Conservation (phyloP, 2,329 filamentous ascomycete species). For the Aureobasidium namibiae region DNA sequence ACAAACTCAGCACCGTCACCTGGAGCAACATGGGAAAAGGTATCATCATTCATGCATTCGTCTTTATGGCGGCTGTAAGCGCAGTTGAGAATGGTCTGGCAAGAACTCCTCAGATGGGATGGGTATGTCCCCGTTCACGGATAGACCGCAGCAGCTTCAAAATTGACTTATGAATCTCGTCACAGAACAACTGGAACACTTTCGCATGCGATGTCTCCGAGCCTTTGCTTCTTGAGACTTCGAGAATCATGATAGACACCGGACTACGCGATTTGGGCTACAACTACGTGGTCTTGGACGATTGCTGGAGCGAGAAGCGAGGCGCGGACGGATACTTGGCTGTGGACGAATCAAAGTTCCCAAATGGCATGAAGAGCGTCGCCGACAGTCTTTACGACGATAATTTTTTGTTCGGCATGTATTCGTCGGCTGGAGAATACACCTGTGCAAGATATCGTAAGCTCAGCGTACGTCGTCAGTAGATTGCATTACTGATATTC, state of each 20-base stretch:
- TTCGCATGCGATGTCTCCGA: constrained; percentile 42
- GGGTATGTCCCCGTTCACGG: constrained; percentile 20
- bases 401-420: constrained; percentile 47
- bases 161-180: no score
- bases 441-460: constrained; percentile 28
- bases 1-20: no score
- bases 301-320: constrained; percentile 44
- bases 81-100: constrained; percentile 28
- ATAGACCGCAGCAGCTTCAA: neutral
- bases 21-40: neutral
- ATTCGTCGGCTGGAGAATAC: constrained; percentile 39
- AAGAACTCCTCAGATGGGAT: constrained; percentile 32
- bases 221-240: constrained; percentile 38
- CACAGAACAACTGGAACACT: constrained; percentile 38
- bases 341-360: constrained; percentile 33
- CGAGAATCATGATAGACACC: constrained; percentile 35
- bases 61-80: neutral
- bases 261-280: constrained; percentile 43
- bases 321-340: constrained; percentile 36
- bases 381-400: constrained; percentile 40
- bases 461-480: neutral
- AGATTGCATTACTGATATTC: neutral
- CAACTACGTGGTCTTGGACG: constrained; percentile 45
- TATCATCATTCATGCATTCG: neutral
- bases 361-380: constrained; percentile 40